Conservation (phyloP, 2,329 filamentous ascomycete species). For the Cladophialophora chaetospira region DNA sequence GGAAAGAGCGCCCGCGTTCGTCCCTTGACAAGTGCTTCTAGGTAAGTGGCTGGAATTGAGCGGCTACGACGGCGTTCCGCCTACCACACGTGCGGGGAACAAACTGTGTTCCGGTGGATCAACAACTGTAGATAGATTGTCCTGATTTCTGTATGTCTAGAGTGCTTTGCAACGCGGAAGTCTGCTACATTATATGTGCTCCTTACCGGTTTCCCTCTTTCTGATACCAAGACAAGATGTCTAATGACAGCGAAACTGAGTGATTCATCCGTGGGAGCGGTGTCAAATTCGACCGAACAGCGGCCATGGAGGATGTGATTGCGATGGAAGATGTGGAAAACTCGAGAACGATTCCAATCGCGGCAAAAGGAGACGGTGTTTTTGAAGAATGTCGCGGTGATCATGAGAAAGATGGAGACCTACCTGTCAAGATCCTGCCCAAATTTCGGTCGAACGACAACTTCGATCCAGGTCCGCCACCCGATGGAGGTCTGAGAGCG, state of each 20-base stretch:
- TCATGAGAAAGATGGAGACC: neutral
- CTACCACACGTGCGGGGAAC: too few species aligned
- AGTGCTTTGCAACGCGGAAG: too few species aligned
- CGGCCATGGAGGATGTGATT: neutral
- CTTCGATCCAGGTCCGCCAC: conserved; percentile 43
- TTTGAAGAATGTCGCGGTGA: neutral
- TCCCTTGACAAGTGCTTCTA: too few species aligned
- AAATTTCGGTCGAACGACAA: conserved; percentile 43
- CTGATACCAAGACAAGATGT: too few species aligned
- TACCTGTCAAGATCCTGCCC: conserved; percentile 38
- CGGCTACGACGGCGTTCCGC: too few species aligned
- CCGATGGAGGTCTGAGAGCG: conserved; percentile 55
- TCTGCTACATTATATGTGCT: too few species aligned
- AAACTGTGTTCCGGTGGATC: too few species aligned
- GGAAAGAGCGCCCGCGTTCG: too few species aligned
- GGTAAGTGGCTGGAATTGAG: too few species aligned
- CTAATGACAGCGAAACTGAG: neutral
- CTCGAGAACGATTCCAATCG: neutral
- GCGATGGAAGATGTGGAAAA: neutral
- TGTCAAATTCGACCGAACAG: neutral
- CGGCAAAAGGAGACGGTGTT: neutral
- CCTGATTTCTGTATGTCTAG: too few species aligned
- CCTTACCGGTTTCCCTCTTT: too few species aligned
- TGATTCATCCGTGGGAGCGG: neutral
- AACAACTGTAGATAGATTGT: too few species aligned